Evolutionary conservation across 179 eudicot species (phyloP), one percentile per base, ranked within the genome.

Genomic region (Carnegiea gigantea): DNA sequence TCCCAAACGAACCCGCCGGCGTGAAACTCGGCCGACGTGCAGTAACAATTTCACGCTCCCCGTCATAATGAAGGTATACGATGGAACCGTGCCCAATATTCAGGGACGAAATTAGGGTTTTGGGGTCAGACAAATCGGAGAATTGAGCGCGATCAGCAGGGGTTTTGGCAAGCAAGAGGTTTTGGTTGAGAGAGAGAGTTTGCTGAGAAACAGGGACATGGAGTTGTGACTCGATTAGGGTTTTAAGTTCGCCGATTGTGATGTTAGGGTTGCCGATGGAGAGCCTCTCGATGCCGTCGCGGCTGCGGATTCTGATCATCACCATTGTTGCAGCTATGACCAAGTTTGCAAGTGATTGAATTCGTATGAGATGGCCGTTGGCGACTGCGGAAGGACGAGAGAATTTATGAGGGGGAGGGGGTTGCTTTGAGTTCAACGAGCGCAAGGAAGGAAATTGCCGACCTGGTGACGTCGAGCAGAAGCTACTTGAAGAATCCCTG

Each of bases 221-320:
- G 71, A 94, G 93, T 51, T 94, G 93, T 18, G 95, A 87, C 24
- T 94, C 89, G 33, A 94, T 94, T 77, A 81, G 91, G 88, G 98
- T 60, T 85, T 92, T 94, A 82, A 92, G 91, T 13, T 90, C 87
- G 48, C 83, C 87, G 46, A 92, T 83, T 71, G 95, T 89, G 77
- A 87, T 82, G 80, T 77, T 85, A 2, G 90, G 92, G 80, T 83
- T 90, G 73, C 87, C 89, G 83, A 90, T 86, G 24, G 89, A 70
- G 48, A 93, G 78, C 12, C 99, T 85, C 79, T 95, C 99, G 10
- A 92, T 62, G 17, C 97, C 98, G 40, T 95, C 99, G 38, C 98
- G 88, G 87, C 98, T 93, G 46, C 95, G 90, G 65, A 95, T 85
- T 86, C 98, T 86, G 89, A 95, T 89, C 90, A 92, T 87, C 91